Conservation (phyloP, 306 rosid genomes). For the Castanea sativa region DNA sequence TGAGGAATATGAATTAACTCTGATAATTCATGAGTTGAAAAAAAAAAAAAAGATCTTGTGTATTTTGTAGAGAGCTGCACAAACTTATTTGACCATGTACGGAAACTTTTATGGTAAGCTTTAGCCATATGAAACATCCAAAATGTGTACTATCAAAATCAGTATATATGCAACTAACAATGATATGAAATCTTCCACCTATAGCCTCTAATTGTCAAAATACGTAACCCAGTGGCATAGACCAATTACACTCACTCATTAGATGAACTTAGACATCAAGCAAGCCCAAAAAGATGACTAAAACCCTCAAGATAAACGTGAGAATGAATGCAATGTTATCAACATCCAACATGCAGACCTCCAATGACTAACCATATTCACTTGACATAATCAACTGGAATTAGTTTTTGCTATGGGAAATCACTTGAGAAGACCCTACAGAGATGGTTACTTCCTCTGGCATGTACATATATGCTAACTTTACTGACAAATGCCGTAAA, state of each 20-base stretch:
- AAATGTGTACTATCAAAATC: no score
- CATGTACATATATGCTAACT: slow-evolving; percentile 1
- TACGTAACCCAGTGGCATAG: no score
- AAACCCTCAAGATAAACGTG: not conserved
- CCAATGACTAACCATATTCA: not conserved
- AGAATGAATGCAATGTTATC: not conserved
- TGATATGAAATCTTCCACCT: no score
- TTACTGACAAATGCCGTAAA: not conserved
- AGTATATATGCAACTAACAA: no score
- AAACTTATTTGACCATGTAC: not conserved
- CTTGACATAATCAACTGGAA: not conserved
- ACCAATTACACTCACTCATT: no score
- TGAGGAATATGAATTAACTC: slow-evolving; percentile 1
- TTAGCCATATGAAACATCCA: no score
- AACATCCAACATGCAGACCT: no score
- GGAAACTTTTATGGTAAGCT: no score
- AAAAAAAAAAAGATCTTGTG: not conserved
- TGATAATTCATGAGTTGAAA: slow-evolving; percentile 4
- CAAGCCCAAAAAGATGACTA: no score
- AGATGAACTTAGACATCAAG: no score
- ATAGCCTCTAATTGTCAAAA: no score
- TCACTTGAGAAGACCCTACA: not conserved
- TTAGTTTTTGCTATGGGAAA: not conserved
- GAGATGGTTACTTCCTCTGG: slow-evolving; percentile 1
- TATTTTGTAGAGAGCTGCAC: not conserved